Evolutionary conservation across 129 eudicot genomes (phyloP).

Genomic region (Kitagawia praeruptora): DNA sequence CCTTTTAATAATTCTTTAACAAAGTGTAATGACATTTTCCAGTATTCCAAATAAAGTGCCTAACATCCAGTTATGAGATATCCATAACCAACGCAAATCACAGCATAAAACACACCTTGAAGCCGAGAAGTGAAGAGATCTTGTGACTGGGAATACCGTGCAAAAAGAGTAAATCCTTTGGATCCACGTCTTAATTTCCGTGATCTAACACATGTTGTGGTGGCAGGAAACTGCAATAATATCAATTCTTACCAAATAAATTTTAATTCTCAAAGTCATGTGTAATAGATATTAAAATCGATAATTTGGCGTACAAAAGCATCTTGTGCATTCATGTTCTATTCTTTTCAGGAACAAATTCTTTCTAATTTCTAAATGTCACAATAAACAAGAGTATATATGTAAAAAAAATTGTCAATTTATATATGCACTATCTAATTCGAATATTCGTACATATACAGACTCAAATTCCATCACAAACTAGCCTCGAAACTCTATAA

Average conservation of each 20-base stretch:
- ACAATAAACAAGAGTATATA: too few relatives aligned
- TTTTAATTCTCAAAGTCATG: neutral
- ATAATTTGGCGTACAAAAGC: too few relatives aligned
- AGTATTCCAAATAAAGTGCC: neutral
- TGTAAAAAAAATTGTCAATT: too few relatives aligned
- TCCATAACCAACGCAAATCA: neutral
- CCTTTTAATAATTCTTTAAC: neutral
- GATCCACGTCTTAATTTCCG: constrained; percentile 34
- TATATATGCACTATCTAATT: too few relatives aligned
- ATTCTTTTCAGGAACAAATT: too few relatives aligned
- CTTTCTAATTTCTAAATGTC: too few relatives aligned
- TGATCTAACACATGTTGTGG: constrained; percentile 27
- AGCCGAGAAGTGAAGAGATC: constrained; percentile 73
- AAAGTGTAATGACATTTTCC: neutral
- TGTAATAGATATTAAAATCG: neutral
- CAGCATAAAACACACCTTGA: constrained; percentile 41
- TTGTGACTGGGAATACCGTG: constrained; percentile 76
- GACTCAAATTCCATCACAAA: too few relatives aligned
- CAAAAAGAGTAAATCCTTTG: constrained; percentile 36
- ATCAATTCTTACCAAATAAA: constrained; percentile 6
- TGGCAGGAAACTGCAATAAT: constrained; percentile 46
- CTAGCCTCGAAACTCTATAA: neutral
- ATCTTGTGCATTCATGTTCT: too few relatives aligned
- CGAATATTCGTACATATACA: too few relatives aligned
- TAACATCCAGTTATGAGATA: neutral